These are phyloP conservation scores for Talaromyces islandicus DNA, from an alignment of 2,329 filamentous ascomycete species.

Conservation along the genomic window DNA sequence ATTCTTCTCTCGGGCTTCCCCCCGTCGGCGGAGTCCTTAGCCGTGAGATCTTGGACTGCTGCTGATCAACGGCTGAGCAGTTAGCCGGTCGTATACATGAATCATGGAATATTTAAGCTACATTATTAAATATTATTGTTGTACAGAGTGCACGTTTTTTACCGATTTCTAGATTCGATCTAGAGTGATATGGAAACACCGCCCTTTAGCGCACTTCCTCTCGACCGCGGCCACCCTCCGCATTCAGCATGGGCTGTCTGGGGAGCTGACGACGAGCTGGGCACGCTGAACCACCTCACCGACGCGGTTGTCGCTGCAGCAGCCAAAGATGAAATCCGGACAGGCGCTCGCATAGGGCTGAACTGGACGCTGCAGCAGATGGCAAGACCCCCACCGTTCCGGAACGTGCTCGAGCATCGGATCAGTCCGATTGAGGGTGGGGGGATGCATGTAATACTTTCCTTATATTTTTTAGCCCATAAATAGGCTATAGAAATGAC, in stretches of 20 bases:
- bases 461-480: constrained; percentile 28
- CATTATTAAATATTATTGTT: too few species aligned
- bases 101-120: too few species aligned
- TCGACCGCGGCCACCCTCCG: constrained; percentile 35
- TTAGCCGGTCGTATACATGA: too few species aligned
- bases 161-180: too few species aligned
- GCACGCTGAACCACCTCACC: constrained; percentile 42
- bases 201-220: constrained; percentile 36
- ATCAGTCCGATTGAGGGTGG: constrained; percentile 21
- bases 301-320: constrained; percentile 37
- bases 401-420: constrained; percentile 27
- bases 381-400: constrained; percentile 29
- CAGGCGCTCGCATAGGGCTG: constrained; percentile 37
- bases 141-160: too few species aligned
- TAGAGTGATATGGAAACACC: constrained; percentile 14
- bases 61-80: too few species aligned
- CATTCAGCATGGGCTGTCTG: constrained; percentile 42
- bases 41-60: too few species aligned
- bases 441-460: constrained; percentile 29
- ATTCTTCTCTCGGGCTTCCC: too few species aligned
- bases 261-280: constrained; percentile 39
- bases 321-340: constrained; percentile 32
- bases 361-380: constrained; percentile 34
- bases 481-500: not conserved
- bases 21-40: too few species aligned